Base-by-base conservation (phyloP, 1,139 yeast genomes). In the Debaryomycetaceae sp. region DNA sequence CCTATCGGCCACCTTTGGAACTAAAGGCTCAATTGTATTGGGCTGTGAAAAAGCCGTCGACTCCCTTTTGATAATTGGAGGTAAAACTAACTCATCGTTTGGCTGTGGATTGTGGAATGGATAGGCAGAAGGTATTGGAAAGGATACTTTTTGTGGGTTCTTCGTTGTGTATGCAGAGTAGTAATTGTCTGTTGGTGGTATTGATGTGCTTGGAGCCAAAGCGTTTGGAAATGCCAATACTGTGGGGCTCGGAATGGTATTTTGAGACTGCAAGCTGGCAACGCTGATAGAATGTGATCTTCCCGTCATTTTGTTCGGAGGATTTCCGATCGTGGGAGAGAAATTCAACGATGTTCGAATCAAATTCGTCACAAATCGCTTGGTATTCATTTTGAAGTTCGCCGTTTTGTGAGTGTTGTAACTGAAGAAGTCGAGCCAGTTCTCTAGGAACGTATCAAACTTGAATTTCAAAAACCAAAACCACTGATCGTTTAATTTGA, bases 401-500 rank as follows among this genome's bases (percentile, higher is more conserved):
- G 51, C 34, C 17, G 60, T 42, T 37, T 57, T 58, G 37, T 49
- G 48, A 38, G 47, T 42, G 23, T 44, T 41, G 31, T 24, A 30
- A 31, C 49, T 52, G 14, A 60, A 44, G 35, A 58, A 55, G 17
- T 55, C 53, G 44, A 60, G 45, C 67, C 67, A 63, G n/a, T 54
- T 51, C 36, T 60, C 65, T 41, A 60, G 59, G n/a, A 60, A 58
- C n/a, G 51, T 48, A 45, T 60, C 64, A 31, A 63, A 47, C 42
- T 62, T 62, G 40, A 53, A 45, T 42, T 60, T 61, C 24, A 61
- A 48, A 23, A 54, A 49, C 65, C 65, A 58, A 45, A 62, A 63
- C 64, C 65, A 62, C 42, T 58, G 61, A 24, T 53, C 57, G 45
- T 59, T 59, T 42, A 63, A 59, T 36, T 51, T 42, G 38, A 62